Base-by-base conservation (phyloP, 2,329 filamentous ascomycete species). In the Diaporthe eres region DNA sequence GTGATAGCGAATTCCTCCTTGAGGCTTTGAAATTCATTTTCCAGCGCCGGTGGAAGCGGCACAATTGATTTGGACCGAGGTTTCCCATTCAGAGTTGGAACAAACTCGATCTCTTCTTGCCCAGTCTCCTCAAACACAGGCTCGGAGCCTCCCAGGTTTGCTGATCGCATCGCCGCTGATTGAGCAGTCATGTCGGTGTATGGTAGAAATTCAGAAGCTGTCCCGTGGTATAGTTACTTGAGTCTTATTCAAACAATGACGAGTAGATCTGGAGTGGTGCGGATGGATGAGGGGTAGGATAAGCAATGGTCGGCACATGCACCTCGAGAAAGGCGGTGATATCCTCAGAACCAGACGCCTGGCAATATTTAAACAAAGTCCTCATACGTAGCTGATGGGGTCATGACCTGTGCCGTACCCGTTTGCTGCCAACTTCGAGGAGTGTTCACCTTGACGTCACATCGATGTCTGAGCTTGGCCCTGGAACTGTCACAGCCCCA, bases 391-490 rank as follows among this genome's bases (percentile, higher is more conserved):
- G 34, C 15, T 17, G 37, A n/a, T 28, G 28, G 44, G 19, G n/a
- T 10, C 28, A 25, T 63, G 57, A n/a, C 44, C 31, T n/a, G 13
- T n/a, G 12, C 0, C n/a, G n/a, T 44, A n/a, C 5, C 71, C 8
- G 5, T 55, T 47, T 65, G 34, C 37, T 73, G 71, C 58, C 71
- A 47, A 73, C 49, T 73, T 73, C 22, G 15, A 42, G 17, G 10
- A 39, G 47, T 65, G 19, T 47, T 73, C 49, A 47, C 25, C 7
- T 73, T 73, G 71, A 73, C 71, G 71, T 73, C 71, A 73, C 58
- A 28, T 22, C 12, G 51, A 57, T 49, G 10, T 42, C n/a, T 57
- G 49, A 47, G 25, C 34, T 57, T n/a, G 37, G 28, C 25, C 49
- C 47, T 25, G 58, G 71, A 37, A 49, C 9, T 34, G 58, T n/a